Conservation (phyloP, 352 stramenopile species). For the Hyaloperonospora arabidopsidis region DNA sequence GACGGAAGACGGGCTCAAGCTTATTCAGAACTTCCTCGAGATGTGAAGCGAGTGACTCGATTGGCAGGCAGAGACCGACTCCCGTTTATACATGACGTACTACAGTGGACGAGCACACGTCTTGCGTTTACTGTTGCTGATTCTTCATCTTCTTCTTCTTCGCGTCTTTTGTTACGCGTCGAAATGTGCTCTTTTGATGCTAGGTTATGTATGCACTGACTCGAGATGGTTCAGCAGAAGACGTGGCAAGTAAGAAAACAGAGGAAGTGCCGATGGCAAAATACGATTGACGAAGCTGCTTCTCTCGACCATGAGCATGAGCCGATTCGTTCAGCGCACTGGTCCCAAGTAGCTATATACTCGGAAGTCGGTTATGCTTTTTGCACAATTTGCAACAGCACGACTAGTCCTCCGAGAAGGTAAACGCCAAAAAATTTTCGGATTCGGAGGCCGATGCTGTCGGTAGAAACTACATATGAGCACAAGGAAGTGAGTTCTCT, state of each 20-base stretch:
- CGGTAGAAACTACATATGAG: conserved; percentile 36
- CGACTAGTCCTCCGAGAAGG: conserved; percentile 65
- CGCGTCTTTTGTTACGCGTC: conserved; percentile 18
- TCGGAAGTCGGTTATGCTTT: conserved; percentile 10
- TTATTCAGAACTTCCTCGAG: conserved; percentile 85
- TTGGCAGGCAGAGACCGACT: too few species aligned
- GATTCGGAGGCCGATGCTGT: conserved; percentile 23
- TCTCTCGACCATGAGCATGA: conserved; percentile 1
- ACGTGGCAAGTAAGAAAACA: too few species aligned
- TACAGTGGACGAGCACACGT: too few species aligned
- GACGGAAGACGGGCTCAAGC: conserved; percentile 69
- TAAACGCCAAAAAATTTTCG: conserved; percentile 60
- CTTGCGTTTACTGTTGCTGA: too few species aligned
- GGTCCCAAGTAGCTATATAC: conserved; percentile 2
- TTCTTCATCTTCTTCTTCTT: neutral
- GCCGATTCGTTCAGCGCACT: conserved; percentile 4
- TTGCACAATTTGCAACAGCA: conserved; percentile 6
- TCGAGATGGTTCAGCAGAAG: too few species aligned
- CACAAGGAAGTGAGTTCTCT: conserved; percentile 10
- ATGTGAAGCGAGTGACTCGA: conserved; percentile 38
- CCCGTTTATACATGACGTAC: too few species aligned
- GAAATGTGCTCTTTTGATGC: too few species aligned
- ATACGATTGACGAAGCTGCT: conserved; percentile 4
- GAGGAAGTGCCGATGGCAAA: conserved; percentile 3
- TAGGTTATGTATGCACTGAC: too few species aligned